These are phyloP conservation scores for Penicillium sp. DNA, from an alignment of 2,329 filamentous ascomycete genomes.

Conservation along the genomic window DNA sequence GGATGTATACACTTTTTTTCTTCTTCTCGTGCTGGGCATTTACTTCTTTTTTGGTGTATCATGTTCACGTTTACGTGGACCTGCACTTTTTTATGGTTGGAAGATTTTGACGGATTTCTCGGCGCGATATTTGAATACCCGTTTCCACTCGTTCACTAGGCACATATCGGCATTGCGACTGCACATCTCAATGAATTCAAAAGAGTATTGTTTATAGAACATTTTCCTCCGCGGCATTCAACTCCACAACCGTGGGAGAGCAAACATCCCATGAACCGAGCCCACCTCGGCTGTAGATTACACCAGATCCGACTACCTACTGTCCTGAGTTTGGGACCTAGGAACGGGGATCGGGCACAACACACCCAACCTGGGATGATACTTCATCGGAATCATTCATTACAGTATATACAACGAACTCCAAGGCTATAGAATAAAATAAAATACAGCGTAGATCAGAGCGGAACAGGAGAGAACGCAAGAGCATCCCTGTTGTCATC, in stretches of 20 bases:
- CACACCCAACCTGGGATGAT: not conserved
- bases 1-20: not conserved
- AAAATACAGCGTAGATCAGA: too few species aligned
- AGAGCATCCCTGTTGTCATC: slow-evolving; percentile 58
- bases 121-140: slow-evolving; percentile 5
- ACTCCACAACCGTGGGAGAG: too few species aligned
- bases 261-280: not conserved
- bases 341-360: too few species aligned
- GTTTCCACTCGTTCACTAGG: slow-evolving; percentile 1
- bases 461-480: slow-evolving; percentile 34
- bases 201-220: not conserved
- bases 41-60: not conserved
- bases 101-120: not conserved
- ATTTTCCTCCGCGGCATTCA: not conserved
- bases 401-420: not conserved
- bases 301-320: too few species aligned
- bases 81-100: not conserved
- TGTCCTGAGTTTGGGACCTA: too few species aligned
- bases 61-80: not conserved
- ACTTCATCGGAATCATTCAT: not conserved
- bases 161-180: not conserved
- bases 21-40: slow-evolving; percentile 2
- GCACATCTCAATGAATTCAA: not conserved
- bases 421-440: too few species aligned
- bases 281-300: not conserved